Conservation (phyloP, 116 monocot species). For the Iris pallida region DNA sequence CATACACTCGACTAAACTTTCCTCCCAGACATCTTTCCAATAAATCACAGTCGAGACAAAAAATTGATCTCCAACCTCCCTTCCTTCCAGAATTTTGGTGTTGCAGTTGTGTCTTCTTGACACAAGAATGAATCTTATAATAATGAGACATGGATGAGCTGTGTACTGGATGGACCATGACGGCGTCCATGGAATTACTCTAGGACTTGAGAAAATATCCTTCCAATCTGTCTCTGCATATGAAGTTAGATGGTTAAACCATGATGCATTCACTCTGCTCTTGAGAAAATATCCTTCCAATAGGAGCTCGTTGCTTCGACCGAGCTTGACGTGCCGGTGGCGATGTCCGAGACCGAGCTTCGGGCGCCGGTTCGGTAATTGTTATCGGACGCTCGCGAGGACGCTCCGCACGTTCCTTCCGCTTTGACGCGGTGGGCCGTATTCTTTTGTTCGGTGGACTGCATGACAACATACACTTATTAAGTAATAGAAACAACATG, state of each 20-base stretch:
- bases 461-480: no score
- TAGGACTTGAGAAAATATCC: background rate
- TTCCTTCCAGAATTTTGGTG: background rate
- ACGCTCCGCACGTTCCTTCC: no score
- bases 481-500: no score
- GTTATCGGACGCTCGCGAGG: no score
- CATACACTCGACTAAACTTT: no score
- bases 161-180: background rate
- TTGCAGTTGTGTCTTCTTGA: background rate
- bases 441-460: no score
- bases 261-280: background rate
- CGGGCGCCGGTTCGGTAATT: no score
- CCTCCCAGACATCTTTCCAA: background rate
- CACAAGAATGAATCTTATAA: background rate
- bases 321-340: no score
- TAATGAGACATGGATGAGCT: background rate
- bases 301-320: no score
- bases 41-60: background rate
- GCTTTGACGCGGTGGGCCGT: no score
- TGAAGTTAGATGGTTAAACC: background rate
- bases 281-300: no score
- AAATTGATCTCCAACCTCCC: background rate
- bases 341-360: no score
- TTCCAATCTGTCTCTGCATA: background rate
- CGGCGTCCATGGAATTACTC: background rate